Conservation (phyloP, 345 rosid genomes). For the Eutrema japonicum region DNA sequence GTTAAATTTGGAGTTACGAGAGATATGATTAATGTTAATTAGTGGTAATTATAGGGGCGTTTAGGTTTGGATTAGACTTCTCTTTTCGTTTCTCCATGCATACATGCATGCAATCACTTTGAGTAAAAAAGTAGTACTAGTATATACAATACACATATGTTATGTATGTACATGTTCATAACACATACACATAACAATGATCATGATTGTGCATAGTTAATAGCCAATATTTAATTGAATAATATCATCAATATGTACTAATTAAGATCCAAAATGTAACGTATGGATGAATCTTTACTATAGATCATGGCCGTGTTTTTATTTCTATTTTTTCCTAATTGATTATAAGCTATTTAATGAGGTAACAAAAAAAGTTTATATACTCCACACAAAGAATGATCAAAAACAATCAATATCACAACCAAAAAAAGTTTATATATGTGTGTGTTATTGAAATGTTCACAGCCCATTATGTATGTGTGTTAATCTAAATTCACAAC, state of each 20-base stretch:
- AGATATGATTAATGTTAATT: slow-evolving; percentile 44
- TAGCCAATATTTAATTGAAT: slow-evolving; percentile 24
- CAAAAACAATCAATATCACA: slow-evolving; percentile 21
- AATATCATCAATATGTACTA: not conserved
- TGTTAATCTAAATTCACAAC: not conserved
- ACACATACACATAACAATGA: slow-evolving; percentile 19
- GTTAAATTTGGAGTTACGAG: slow-evolving; percentile 45
- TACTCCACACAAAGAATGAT: slow-evolving; percentile 18
- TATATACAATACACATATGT: not conserved
- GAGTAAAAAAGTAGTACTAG: not conserved
- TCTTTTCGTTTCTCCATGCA: slow-evolving; percentile 36
- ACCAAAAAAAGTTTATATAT: not conserved
- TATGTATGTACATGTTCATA: not conserved
- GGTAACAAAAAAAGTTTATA: slow-evolving; percentile 20
- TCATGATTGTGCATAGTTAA: slow-evolving; percentile 22
- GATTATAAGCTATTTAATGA: slow-evolving; percentile 17
- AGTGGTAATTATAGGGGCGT: slow-evolving; percentile 39
- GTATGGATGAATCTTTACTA: slow-evolving; percentile 23
- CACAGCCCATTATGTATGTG: not conserved
- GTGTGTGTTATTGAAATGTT: not conserved
- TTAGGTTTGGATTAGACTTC: slow-evolving; percentile 46
- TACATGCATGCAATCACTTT: slow-evolving; percentile 31
- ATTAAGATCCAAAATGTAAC: slow-evolving; percentile 28
- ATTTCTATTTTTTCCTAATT: not conserved
- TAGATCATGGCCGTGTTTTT: slow-evolving; percentile 31